Evolutionary conservation across 2,329 filamentous ascomycete species (phyloP), one percentile per base, ranked within the genome.

Genomic region (Aspergillus amoenus): DNA sequence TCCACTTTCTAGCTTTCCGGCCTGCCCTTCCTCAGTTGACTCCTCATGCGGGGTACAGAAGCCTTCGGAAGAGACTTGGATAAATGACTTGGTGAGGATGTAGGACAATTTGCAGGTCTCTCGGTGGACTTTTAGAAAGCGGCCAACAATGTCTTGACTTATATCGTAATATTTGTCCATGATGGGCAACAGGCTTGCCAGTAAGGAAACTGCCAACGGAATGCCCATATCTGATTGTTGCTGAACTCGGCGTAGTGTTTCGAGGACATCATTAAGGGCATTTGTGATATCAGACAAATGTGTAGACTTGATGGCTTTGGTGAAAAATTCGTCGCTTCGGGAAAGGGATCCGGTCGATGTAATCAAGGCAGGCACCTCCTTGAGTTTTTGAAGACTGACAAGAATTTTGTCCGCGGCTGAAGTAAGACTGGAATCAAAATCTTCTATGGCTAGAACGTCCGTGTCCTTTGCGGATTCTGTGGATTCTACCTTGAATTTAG

Each of bases 31-130:
- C 56, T 88, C 85, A 48, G 88, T 85, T 41, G 90, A 84, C 65
- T 92, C 88, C 66, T 97, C 93, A 21, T 89, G 82, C 0, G 94
- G 94, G 18, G 88, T 91, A 70, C 94, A 99, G 79, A 97, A 97
- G 2, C 94, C 94, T 70, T 95, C 87, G 0, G 86, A 83, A 1
- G 90, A 87, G 49, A 99, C 84, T 57, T 92, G 87, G 1, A 85
- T 84, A 71, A 97, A 96, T 0, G 87, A 84, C 49, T 88, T 90
- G 34, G 87, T 84, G 44, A 99, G 82, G 13, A 88, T 84, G 70
- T 89, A 88, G 0, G 89, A 85, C 69, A 96, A 84, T 64, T 89
- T 88, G 65, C 87, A 88, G 2, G 86, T 86, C 12, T 89, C 82
- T 9, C 82, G 79, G 69, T 97, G 91, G 7, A 93, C 77, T 2